Conservation (phyloP, 2,329 filamentous ascomycete species). For the Teratosphaeria viscida region DNA sequence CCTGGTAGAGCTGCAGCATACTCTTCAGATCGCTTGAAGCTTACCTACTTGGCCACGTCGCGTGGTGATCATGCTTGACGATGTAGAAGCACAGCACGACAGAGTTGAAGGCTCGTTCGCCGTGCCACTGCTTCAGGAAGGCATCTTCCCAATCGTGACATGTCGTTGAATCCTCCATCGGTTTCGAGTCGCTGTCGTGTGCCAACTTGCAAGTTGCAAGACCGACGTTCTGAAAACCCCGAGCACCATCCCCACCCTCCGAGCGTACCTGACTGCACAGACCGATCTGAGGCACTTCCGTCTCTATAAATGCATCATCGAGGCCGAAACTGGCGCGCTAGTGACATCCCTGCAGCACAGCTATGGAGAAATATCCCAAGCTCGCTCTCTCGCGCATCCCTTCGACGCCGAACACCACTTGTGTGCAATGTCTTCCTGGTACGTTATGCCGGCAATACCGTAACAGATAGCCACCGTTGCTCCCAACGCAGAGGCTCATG, state of each 20-base stretch:
- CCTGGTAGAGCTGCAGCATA: background rate
- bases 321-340: background rate
- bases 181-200: background rate
- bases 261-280: background rate
- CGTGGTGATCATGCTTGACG: background rate
- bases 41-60: background rate
- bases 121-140: background rate
- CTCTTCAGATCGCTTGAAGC: background rate
- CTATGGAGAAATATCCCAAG: background rate
- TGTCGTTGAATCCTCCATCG: background rate
- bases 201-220: background rate
- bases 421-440: background rate
- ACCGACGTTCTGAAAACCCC: background rate
- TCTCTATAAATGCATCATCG: background rate
- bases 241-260: background rate
- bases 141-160: background rate
- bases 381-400: background rate
- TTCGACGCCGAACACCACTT: background rate
- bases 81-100: background rate
- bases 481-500: background rate
- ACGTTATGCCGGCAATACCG: background rate
- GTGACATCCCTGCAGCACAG: background rate
- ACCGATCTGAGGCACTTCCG: background rate
- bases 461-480: background rate
- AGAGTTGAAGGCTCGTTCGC: background rate